Base-by-base conservation (phyloP, 352 stramenopile species). In the Blastocystis sp. region DNA sequence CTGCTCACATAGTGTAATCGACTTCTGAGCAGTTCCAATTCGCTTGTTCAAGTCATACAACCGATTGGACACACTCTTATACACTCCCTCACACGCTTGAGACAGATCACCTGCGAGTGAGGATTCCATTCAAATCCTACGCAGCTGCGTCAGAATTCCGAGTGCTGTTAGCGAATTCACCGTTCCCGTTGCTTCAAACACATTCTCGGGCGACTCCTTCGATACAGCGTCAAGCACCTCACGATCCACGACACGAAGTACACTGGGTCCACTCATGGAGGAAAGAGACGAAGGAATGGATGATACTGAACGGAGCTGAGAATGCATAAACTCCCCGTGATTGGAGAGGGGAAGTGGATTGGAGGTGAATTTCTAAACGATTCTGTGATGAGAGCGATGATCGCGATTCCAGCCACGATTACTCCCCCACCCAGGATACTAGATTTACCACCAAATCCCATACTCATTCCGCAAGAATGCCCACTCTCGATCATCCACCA, bases 41-140 rank as follows among this genome's bases (percentile, higher is more conserved):
- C 74, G 59, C 29, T 85, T 85, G 41, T 85, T 85, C 16, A 85
- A 26, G 60, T 66, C 24, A 24, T 45, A 85, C 16, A 85, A 67
- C 50, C 74, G 29, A 29, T 67, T 33, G 0, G 51, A 67, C n/a
- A 85, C 26, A 51, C 29, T 3, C 41, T 85, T 41, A 29, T 69
- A 69, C 13, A 85, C 35, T 21, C 19, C 26, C n/a, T 85, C 55
- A 69, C 74, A 85, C 2, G 65, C 29, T n/a, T 21, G 13, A 61
- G 45, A 39, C 26, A 50, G 51, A 33, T 60, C 31, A 2, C 19
- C 74, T 85, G 65, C 21, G 4, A 55, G 26, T 35, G 13, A 67
- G 1, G 35, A 51, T 59, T 41, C 39, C 33, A 85, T 2, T 33
- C 51, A 67, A 13, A 1, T 9, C 35, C 21, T 55, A 66, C 50